phyloP scores from a whole-genome alignment of 2,329 filamentous ascomycete genomes.

The Colletotrichum gigasporum region DNA sequence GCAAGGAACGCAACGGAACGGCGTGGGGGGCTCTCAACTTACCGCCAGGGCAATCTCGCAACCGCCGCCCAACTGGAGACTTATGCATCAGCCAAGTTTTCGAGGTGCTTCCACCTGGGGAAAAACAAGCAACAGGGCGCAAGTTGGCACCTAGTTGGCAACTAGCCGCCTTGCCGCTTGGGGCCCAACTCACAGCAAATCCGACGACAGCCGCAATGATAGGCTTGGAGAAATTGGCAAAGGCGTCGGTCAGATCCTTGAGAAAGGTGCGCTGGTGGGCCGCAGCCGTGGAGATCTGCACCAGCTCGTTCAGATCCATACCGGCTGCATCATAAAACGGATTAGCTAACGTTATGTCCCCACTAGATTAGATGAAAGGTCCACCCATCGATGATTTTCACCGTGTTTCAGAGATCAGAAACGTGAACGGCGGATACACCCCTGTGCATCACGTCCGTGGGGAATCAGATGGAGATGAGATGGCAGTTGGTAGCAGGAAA shows the following conservation, averaged over 20 bases:
- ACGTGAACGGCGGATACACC: constrained; percentile 1
- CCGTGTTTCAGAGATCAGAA: constrained; percentile 17
- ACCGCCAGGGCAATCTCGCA: constrained; percentile 60
- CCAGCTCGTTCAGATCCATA: constrained; percentile 35
- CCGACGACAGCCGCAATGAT: constrained; percentile 60
- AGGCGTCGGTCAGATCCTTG: constrained; percentile 50
- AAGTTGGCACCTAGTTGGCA: not conserved
- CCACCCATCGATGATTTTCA: not conserved
- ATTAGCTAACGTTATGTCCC: constrained; percentile 12
- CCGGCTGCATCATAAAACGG: constrained; percentile 28
- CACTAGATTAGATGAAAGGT: constrained; percentile 13
- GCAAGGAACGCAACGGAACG: too few relatives aligned
- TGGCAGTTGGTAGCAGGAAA: constrained; percentile 10
- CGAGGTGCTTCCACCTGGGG: not conserved
- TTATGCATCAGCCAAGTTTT: constrained; percentile 5
- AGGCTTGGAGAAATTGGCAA: constrained; percentile 53
- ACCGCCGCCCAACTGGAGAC: constrained; percentile 54
- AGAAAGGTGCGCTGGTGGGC: constrained; percentile 37
- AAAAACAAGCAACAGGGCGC: not conserved
- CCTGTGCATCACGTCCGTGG: constrained; percentile 26
- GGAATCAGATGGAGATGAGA: constrained; percentile 21
- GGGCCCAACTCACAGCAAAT: constrained; percentile 60
- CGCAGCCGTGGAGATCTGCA: constrained; percentile 35
- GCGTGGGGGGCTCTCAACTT: not conserved
- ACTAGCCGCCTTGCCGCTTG: too few relatives aligned